These are phyloP conservation scores for Akanthomyces lecanii DNA, from an alignment of 2,329 filamentous ascomycete species.

Conservation along the genomic window DNA sequence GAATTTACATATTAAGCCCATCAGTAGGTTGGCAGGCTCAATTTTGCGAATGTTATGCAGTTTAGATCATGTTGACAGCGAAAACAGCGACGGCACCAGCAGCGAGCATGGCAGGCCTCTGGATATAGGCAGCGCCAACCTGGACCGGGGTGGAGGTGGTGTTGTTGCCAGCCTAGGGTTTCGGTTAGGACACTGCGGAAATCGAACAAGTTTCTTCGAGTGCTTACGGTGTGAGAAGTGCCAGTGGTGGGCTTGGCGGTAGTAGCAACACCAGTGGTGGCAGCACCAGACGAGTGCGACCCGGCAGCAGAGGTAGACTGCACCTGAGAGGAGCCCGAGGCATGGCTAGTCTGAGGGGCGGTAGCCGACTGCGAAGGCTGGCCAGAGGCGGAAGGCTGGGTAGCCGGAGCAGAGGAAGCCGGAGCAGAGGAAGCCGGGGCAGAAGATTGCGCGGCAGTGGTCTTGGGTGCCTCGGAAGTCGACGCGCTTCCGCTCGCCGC, in stretches of 20 bases:
- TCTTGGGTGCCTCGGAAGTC: not conserved
- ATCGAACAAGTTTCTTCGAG: not conserved
- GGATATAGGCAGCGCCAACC: slow-evolving; percentile 10
- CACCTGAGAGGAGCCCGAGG: slow-evolving; percentile 4
- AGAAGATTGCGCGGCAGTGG: slow-evolving; percentile 16
- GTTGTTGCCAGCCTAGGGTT: not conserved
- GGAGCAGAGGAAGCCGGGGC: slow-evolving; percentile 17
- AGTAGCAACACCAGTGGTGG: slow-evolving; percentile 18
- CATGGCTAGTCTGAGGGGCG: not conserved
- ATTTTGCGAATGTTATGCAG: not conserved
- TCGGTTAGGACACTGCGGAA: not conserved
- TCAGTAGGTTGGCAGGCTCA: not conserved
- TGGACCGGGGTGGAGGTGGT: slow-evolving; percentile 10
- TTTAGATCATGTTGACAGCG: slow-evolving; percentile 21
- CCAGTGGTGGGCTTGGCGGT: slow-evolving; percentile 13
- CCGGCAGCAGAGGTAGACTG: slow-evolving; percentile 15
- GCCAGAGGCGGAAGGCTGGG: not conserved
- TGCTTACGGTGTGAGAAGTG: slow-evolving; percentile 13
- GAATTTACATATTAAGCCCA: slow-evolving; percentile 1
- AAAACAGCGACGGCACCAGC: slow-evolving; percentile 13
- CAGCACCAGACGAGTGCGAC: slow-evolving; percentile 5
- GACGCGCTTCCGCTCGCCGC: not conserved
- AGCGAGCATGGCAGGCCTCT: slow-evolving; percentile 11
- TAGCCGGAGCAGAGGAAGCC: not conserved
- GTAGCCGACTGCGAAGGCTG: slow-evolving; percentile 2